phyloP scores from a whole-genome alignment of 1,139 yeast species.

The Chernovozyma sophiae-reginae region DNA sequence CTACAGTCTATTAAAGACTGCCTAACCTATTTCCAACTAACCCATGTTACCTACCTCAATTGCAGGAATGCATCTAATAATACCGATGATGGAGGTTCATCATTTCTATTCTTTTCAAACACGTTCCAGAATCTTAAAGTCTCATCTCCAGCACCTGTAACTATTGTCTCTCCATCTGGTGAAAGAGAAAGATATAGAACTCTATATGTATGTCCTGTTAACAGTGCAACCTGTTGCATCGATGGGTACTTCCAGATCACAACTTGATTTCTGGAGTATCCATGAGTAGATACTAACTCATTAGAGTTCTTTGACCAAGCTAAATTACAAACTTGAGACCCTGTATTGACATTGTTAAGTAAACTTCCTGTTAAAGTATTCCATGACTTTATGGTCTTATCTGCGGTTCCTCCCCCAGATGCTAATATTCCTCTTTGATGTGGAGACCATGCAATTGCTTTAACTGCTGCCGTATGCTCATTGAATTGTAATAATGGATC shows the following conservation, averaged over 20 bases:
- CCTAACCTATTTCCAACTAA: too few species aligned
- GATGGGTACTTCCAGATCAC: conserved; percentile 94
- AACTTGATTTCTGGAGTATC: conserved; percentile 86
- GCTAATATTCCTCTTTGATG: conserved; percentile 93
- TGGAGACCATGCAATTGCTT: conserved; percentile 97
- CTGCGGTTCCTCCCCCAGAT: conserved; percentile 97
- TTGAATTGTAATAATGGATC: conserved; percentile 69
- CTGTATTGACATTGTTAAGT: conserved; percentile 80
- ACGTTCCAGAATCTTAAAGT: conserved; percentile 92
- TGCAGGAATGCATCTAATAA: conserved; percentile 77
- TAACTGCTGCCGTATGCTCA: conserved; percentile 93
- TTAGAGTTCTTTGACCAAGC: conserved; percentile 91
- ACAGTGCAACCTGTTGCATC: conserved; percentile 88
- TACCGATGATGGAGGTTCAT: conserved; percentile 57
- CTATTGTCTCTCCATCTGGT: conserved; percentile 98
- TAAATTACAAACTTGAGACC: conserved; percentile 93
- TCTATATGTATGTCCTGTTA: conserved; percentile 92
- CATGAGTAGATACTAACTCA: conserved; percentile 93
- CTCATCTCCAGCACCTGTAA: conserved; percentile 98
- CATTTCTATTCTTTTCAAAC: conserved; percentile 68
- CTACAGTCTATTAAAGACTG: too few species aligned
- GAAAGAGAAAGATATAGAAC: conserved; percentile 86
- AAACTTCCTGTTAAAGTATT: conserved; percentile 77
- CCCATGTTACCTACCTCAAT: conserved; percentile 48
- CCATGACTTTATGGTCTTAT: conserved; percentile 88